Conservation (phyloP, 306 rosid species). For the Spatholobus suberectus region DNA sequence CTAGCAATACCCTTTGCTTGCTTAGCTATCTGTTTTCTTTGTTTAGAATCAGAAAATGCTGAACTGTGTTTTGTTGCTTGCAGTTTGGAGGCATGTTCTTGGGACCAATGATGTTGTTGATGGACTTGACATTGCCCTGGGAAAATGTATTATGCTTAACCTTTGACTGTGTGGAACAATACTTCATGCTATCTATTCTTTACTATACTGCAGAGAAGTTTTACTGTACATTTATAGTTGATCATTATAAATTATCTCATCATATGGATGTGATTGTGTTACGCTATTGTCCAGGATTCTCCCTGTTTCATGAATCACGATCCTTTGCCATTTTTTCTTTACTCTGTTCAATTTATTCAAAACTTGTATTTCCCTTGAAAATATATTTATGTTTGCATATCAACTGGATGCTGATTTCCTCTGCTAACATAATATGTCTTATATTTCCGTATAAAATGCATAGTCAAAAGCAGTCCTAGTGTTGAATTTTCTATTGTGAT, state of each 20-base stretch:
- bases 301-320: background rate
- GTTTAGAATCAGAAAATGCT: constrained; percentile 32
- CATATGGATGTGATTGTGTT: background rate
- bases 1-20: background rate
- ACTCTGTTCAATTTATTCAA: constrained; percentile 2
- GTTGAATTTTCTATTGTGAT: constrained; percentile 15
- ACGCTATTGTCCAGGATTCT: constrained; percentile 2
- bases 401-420: constrained; percentile 27
- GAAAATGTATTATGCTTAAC: constrained; percentile 72
- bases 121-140: constrained; percentile 83
- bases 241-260: background rate
- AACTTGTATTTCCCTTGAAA: constrained; percentile 5
- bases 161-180: constrained; percentile 15
- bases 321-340: constrained; percentile 19
- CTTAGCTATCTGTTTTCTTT: background rate
- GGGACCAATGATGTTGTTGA: constrained; percentile 73
- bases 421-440: background rate
- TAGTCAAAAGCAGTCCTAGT: constrained; percentile 3
- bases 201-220: constrained; percentile 8
- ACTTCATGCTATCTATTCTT: constrained; percentile 3
- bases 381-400: constrained; percentile 13
- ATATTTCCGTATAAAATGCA: constrained; percentile 6
- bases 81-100: constrained; percentile 98
- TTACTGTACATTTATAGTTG: constrained; percentile 3
- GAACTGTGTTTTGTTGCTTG: constrained; percentile 56